phyloP scores from a whole-genome alignment of 1,284 basidiomycete genomes.

The Singerocomus inundabilis region DNA sequence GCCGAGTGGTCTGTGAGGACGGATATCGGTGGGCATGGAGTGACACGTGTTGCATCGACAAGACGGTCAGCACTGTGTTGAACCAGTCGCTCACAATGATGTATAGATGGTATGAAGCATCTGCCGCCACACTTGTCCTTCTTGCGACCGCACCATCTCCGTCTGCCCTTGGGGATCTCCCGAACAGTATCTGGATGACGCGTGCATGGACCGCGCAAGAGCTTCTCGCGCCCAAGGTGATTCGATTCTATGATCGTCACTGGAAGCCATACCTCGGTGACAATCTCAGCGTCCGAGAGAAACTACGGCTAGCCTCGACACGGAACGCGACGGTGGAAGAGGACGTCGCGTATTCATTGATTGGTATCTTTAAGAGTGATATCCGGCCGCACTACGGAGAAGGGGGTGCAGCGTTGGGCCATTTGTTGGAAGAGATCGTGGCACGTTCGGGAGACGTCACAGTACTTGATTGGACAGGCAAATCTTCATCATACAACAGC shows the following conservation, averaged over 20 bases:
- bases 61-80: neutral
- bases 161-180: slow-evolving; percentile 1
- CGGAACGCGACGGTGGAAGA: neutral
- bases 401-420: neutral
- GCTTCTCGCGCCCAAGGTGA: slow-evolving; percentile 10
- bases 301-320: neutral
- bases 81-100: slow-evolving; percentile 3
- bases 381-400: slow-evolving; percentile 4
- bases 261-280: slow-evolving; percentile 18
- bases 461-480: slow-evolving; percentile 1
- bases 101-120: slow-evolving; percentile 7
- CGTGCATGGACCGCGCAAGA: slow-evolving; percentile 21
- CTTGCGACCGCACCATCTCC: neutral
- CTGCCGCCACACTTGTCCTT: neutral
- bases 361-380: slow-evolving; percentile 6
- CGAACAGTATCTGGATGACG: slow-evolving; percentile 10
- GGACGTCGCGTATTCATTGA: too few relatives aligned
- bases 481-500: slow-evolving; percentile 4
- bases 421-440: slow-evolving; percentile 3
- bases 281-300: neutral
- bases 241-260: slow-evolving; percentile 6
- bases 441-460: slow-evolving; percentile 2
- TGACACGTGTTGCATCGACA: slow-evolving; percentile 14
- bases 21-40: slow-evolving; percentile 15
- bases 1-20: neutral